Base-by-base conservation (phyloP, 2,329 filamentous ascomycete genomes). In the Phialocephala subalpina region DNA sequence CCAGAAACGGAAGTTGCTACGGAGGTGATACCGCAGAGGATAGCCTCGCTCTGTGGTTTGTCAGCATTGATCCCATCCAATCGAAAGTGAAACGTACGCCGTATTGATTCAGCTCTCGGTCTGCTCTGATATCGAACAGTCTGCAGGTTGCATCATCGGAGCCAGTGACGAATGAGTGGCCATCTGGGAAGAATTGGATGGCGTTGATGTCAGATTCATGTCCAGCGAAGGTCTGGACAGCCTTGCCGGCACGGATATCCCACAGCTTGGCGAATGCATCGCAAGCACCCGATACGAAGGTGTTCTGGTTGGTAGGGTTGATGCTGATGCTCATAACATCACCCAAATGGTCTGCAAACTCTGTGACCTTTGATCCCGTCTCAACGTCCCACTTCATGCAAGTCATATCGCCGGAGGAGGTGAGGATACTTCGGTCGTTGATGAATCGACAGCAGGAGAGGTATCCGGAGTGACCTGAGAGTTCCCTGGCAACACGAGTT, bases 381-480 rank as follows among this genome's bases (percentile, higher is more conserved):
- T 99, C 96, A 71, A 99, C 95, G 83, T 99, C 96, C 96, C 96
- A 99, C 77, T 98, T 92, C 91, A 98, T 97, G 80, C 96, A 99
- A 60, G 96, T 99, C 96, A 99, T 99, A 79, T 99, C 96, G 70
- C 96, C 96, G 2, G 96, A 99, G 0, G 96, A 98, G 67, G 96
- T 99, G 71, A 99, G 89, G 76, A 99, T 98, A 77, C 93, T 94
- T 77, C 96, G 91, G 83, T 99, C 96, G 80, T 97, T 98, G 84
- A 98, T 97, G 81, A 99, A 99, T 71, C 96, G 92, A 80, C 96
- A 98, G 91, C 96, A 99, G 25, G 94, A 97, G 53, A 99, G 88
- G 77, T 99, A 99, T 59, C 96, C 96, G 53, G 95, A 97, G 80
- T 99, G 96, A 52, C 96, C 96, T 36, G 96, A 98, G 58, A 99